Percentiles rank a stretch among this genome's conserved stretches.
Conservation (phyloP, 257 asterid genomes). For the Anisodus tanguticus region DNA sequence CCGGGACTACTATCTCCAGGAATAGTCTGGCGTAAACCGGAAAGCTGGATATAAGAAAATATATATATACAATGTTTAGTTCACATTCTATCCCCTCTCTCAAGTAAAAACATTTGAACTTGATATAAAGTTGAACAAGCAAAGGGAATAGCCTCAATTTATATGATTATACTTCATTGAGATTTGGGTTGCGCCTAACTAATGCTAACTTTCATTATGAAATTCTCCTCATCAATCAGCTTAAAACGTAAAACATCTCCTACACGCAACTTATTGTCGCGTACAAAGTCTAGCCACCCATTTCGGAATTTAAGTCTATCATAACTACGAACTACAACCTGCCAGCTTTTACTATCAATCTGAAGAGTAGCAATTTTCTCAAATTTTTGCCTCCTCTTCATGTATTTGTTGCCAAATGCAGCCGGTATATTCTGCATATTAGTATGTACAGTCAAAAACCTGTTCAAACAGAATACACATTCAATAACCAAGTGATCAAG, state of each 20-base stretch:
- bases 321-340: not conserved
- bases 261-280: not conserved
- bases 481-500: constrained; percentile 2
- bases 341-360: not conserved
- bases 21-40: too few relatives aligned
- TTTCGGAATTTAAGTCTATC: not conserved
- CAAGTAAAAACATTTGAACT: not conserved
- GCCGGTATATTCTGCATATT: not conserved
- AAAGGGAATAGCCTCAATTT: not conserved
- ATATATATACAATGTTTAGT: too few relatives aligned
- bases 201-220: constrained; percentile 18
- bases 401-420: not conserved
- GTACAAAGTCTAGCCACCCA: not conserved
- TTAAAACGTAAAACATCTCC: constrained; percentile 11
- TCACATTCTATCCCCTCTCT: not conserved
- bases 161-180: not conserved
- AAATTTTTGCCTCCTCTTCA: not conserved
- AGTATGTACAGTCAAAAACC: not conserved
- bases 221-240: constrained; percentile 2
- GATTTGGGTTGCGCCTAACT: not conserved
- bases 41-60: too few relatives aligned
- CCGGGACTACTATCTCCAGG: too few relatives aligned
- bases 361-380: constrained; percentile 7
- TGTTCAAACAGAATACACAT: not conserved
- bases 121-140: not conserved